Evolutionary conservation across 2,329 filamentous ascomycete genomes (phyloP), one percentile per base, ranked within the genome.

Genomic region (Trichoderma polysporum): DNA sequence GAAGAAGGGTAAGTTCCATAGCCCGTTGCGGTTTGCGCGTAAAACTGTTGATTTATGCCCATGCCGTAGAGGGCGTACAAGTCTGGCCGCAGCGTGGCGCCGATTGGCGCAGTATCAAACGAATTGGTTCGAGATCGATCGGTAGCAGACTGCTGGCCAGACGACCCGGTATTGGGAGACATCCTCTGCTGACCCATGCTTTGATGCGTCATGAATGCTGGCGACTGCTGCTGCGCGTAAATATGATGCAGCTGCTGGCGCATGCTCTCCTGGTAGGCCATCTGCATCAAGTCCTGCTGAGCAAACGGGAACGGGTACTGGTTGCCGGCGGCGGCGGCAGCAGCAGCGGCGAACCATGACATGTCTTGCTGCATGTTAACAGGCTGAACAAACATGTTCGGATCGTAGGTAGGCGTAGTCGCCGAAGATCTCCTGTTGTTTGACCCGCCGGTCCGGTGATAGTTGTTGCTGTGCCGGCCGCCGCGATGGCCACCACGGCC

Each of bases 111-210:
- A 64, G 85, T 88, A 71, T 90, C 87, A 72, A 89, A 86, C 13
- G 87, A 89, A 73, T 85, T 88, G 7, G 86, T 88, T 68, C 88
- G 83, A 41, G 86, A 85, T 69, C 88, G 78, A 72, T 86, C 82
- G 27, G 61, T 56, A 33, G 61, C 19, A 31, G 82, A 74, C 35
- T 73, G 76, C 37, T 76, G 75, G 58, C 76, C 75, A 2, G 61
- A 56, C 3, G 67, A 70, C 9, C 68, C 70, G 8, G 73, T 69
- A 27, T 61, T 73, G n/a, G 71, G 68, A 39, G 76, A 71, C 52
- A 76, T 66, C 37, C 75, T 71, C 61, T 76, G 75, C 72, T 81
- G 78, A 22, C 73, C 71, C 69, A 78, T 69, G 25, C 72, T 71
- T 61, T 79, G 78, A 33, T 79, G 79, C 65, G 78, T 76, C 45